A percentile compares a stretch with the other conserved stretches of the same genome.
Evolutionary conservation across 768 basidiomycete genomes (phyloP).

Genomic region (Rhizopogon sp.): DNA sequence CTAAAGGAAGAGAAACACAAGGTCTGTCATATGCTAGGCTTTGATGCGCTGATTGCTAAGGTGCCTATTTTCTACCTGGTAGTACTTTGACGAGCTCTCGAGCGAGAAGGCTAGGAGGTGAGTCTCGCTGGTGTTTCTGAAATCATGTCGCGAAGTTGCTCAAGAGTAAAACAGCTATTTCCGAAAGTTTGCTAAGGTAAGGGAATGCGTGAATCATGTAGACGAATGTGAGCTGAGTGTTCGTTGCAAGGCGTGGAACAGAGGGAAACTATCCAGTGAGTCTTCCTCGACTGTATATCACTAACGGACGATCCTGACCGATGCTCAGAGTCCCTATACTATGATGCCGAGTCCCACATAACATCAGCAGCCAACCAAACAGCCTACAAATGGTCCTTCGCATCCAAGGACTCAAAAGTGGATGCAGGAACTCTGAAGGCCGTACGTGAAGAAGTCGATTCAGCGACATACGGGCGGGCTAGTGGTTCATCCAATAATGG

Average conservation of each 20-base stretch:
- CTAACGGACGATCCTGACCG: neutral
- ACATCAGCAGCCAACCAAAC: slow-evolving; percentile 66
- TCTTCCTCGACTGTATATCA: neutral
- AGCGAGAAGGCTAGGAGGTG: slow-evolving; percentile 78
- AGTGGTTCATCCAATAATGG: slow-evolving; percentile 7
- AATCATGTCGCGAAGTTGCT: slow-evolving; percentile 20
- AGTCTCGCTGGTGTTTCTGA: slow-evolving; percentile 16
- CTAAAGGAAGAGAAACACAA: slow-evolving; percentile 68
- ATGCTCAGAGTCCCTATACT: slow-evolving; percentile 48
- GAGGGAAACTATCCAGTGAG: slow-evolving; percentile 64
- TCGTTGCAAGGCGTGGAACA: slow-evolving; percentile 67
- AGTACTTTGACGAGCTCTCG: slow-evolving; percentile 87
- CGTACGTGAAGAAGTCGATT: slow-evolving; percentile 54
- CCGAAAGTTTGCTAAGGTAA: slow-evolving; percentile 84
- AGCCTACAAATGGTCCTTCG: slow-evolving; percentile 85
- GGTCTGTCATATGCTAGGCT: slow-evolving; percentile 32
- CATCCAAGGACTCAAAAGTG: slow-evolving; percentile 54
- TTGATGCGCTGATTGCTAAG: slow-evolving; percentile 22
- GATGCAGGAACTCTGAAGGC: slow-evolving; percentile 55
- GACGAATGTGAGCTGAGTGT: slow-evolving; percentile 2
- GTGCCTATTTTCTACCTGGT: neutral
- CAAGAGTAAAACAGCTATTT: slow-evolving; percentile 61
- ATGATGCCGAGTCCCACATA: slow-evolving; percentile 51
- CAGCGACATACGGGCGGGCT: slow-evolving; percentile 32
- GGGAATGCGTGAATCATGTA: slow-evolving; percentile 2